Conservation (phyloP, 148 eudicot genomes). For the Oxyria digyna region DNA sequence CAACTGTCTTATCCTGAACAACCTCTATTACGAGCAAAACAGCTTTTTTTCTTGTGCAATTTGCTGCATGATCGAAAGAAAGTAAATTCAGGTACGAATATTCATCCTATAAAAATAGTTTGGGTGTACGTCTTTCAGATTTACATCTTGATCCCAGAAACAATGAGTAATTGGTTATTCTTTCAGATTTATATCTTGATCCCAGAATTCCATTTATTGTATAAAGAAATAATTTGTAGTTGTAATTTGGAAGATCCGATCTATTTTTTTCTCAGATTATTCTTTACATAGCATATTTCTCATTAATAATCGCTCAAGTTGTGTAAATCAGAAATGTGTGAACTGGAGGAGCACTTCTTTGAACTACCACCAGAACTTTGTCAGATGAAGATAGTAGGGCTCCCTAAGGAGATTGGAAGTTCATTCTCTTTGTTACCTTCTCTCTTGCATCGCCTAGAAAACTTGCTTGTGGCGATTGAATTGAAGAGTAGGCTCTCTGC, state of each 20-base stretch:
- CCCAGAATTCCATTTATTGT: neutral
- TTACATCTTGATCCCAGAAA: neutral
- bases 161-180: neutral
- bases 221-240: neutral
- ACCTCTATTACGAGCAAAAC: conserved; percentile 79
- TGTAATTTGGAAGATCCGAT: neutral
- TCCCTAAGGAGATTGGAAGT: conserved; percentile 91
- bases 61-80: conserved; percentile 46
- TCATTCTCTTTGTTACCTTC: conserved; percentile 88
- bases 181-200: neutral
- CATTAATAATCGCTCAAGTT: neutral
- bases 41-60: conserved; percentile 70
- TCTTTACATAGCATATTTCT: neutral
- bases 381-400: conserved; percentile 69
- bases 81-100: conserved; percentile 36
- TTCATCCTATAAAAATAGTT: neutral
- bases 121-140: too few relatives aligned
- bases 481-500: conserved; percentile 50
- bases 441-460: conserved; percentile 81
- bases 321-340: conserved; percentile 38
- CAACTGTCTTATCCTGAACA: conserved; percentile 58
- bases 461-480: conserved; percentile 84
- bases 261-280: neutral
- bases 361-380: conserved; percentile 95
- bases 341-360: conserved; percentile 79